A percentile compares a stretch with the other conserved stretches of the same genome.
Evolutionary conservation across 306 rosid species (phyloP).

Genomic region (Mimosa bimucronata): DNA sequence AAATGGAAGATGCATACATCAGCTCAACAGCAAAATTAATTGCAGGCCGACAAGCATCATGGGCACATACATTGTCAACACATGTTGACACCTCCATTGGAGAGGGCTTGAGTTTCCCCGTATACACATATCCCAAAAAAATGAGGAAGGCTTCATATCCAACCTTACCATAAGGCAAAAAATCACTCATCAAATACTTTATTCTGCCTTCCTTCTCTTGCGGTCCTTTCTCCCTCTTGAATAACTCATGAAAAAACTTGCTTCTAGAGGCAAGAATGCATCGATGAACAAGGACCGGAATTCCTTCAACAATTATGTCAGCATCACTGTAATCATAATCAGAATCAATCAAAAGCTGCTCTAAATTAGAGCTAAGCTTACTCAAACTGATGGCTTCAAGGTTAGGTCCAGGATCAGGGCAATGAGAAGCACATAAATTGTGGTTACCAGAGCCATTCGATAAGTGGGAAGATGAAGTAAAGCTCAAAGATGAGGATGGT

Average conservation of each 20-base stretch:
- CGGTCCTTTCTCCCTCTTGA: conserved; percentile 55
- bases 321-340: conserved; percentile 78
- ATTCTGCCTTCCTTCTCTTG: conserved; percentile 57
- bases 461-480: conserved; percentile 66
- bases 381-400: conserved; percentile 74
- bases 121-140: conserved; percentile 68
- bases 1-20: conserved; percentile 58
- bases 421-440: conserved; percentile 48
- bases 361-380: conserved; percentile 79
- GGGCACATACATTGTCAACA: conserved; percentile 73
- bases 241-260: conserved; percentile 68
- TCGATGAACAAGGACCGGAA: conserved; percentile 62
- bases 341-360: conserved; percentile 69
- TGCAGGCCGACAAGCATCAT: conserved; percentile 91
- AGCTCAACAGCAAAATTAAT: conserved; percentile 82
- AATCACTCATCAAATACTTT: conserved; percentile 62
- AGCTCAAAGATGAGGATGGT: conserved; percentile 88
- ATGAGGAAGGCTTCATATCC: conserved; percentile 81
- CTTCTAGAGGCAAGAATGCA: conserved; percentile 86
- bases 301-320: conserved; percentile 64
- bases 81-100: conserved; percentile 85
- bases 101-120: conserved; percentile 78
- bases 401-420: conserved; percentile 57
- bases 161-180: conserved; percentile 73
- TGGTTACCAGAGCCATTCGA: conserved; percentile 73